These are phyloP conservation scores for Coriolopsis trogii DNA, from an alignment of 1,284 basidiomycete species.

Conservation along the genomic window DNA sequence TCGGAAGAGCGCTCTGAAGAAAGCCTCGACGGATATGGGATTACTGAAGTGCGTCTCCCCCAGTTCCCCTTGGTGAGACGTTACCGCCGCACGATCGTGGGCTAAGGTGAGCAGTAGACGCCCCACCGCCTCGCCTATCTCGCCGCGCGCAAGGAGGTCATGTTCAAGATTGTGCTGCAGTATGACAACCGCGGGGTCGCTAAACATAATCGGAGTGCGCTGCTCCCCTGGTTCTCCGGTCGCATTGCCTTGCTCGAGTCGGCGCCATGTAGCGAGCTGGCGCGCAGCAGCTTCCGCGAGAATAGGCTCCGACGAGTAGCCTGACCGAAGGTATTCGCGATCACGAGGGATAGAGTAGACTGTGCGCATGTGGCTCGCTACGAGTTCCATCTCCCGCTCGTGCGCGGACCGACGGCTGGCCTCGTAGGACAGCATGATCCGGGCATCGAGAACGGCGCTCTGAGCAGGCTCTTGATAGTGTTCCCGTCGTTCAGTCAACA, in stretches of 20 bases:
- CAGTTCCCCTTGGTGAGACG: neutral
- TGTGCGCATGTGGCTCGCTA: slow-evolving; percentile 12
- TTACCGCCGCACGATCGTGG: neutral
- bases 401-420: neutral
- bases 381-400: slow-evolving; percentile 1
- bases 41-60: neutral
- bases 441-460: slow-evolving; percentile 2
- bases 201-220: no score
- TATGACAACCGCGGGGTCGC: neutral
- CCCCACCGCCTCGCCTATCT: slow-evolving; percentile 2
- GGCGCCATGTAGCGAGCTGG: no score
- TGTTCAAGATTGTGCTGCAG: neutral
- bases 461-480: neutral
- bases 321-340: no score
- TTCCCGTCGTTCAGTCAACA: neutral
- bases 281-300: no score
- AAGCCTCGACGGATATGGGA: neutral
- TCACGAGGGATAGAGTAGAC: slow-evolving; percentile 16
- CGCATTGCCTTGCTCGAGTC: no score
- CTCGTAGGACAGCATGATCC: slow-evolving; percentile 2
- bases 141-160: no score
- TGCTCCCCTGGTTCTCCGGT: no score
- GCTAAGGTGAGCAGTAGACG: slow-evolving; percentile 3
- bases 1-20: slow-evolving; percentile 3
- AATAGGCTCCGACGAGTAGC: no score